Percentiles rank a stretch among this genome's conserved stretches.
These are phyloP conservation scores for Nannizziopsis arthrosporioides DNA, from an alignment of 2,329 filamentous ascomycete species.

Conservation along the genomic window DNA sequence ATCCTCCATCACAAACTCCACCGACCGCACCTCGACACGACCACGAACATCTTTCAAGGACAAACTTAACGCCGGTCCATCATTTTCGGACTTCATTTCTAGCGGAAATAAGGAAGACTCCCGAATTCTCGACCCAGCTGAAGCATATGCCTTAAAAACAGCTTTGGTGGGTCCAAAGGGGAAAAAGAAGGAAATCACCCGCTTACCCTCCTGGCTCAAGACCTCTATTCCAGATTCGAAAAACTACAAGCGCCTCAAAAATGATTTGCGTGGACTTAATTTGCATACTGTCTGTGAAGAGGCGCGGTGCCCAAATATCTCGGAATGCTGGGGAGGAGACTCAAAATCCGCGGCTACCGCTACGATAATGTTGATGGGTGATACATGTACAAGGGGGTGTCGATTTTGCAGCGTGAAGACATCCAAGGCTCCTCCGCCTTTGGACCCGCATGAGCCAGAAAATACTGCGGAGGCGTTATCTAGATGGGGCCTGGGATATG, in stretches of 20 bases:
- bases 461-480: slow-evolving; percentile 87
- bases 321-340: slow-evolving; percentile 90
- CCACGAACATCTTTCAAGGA: slow-evolving; percentile 48
- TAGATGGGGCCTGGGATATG: slow-evolving; percentile 89
- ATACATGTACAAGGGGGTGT: slow-evolving; percentile 92
- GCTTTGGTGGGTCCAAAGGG: slow-evolving; percentile 50
- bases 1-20: slow-evolving; percentile 21
- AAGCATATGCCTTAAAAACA: slow-evolving; percentile 50
- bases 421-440: slow-evolving; percentile 57
- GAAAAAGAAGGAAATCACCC: slow-evolving; percentile 54
- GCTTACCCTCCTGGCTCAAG: slow-evolving; percentile 89
- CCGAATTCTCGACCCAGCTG: slow-evolving; percentile 34
- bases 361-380: slow-evolving; percentile 99
- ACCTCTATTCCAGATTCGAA: slow-evolving; percentile 77
- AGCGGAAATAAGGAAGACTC: slow-evolving; percentile 28
- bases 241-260: slow-evolving; percentile 91
- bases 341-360: slow-evolving; percentile 84
- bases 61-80: slow-evolving; percentile 52
- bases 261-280: slow-evolving; percentile 75
- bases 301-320: slow-evolving; percentile 92
- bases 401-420: slow-evolving; percentile 98
- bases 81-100: slow-evolving; percentile 52
- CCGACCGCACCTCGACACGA: slow-evolving; percentile 35
- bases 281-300: slow-evolving; percentile 97
- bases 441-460: slow-evolving; percentile 94